phyloP scores from a whole-genome alignment of 2,329 filamentous ascomycete species.

The Akanthomyces lecanii region DNA sequence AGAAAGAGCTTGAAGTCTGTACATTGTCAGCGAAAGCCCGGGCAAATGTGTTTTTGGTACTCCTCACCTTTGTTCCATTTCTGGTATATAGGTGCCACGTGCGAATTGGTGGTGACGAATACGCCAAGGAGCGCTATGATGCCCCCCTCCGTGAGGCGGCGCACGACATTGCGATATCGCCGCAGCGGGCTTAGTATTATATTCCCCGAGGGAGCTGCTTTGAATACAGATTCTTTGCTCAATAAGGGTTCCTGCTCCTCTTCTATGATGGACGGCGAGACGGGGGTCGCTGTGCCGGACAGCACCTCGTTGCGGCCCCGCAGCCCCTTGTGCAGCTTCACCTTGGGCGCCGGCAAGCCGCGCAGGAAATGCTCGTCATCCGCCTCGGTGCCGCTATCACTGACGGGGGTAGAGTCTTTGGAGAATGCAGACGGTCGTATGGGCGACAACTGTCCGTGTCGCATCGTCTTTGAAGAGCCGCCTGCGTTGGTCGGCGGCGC shows the following conservation, averaged over 20 bases:
- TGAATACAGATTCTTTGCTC: slow-evolving; percentile 20
- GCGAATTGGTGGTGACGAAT: slow-evolving; percentile 44
- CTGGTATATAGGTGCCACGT: slow-evolving; percentile 42
- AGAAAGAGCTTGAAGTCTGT: slow-evolving; percentile 42
- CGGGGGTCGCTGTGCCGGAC: slow-evolving; percentile 54
- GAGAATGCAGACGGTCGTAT: slow-evolving; percentile 31
- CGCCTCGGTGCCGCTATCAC: slow-evolving; percentile 90
- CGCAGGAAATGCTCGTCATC: slow-evolving; percentile 90
- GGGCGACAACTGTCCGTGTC: slow-evolving; percentile 23
- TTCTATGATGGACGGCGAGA: slow-evolving; percentile 45
- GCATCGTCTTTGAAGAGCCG: neutral
- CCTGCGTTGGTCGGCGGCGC: neutral
- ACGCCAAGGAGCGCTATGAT: slow-evolving; percentile 47
- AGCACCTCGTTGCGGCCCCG: slow-evolving; percentile 54
- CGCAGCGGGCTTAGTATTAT: slow-evolving; percentile 29
- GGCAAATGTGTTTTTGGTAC: neutral
- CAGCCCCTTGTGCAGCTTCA: slow-evolving; percentile 71
- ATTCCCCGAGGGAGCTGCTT: slow-evolving; percentile 21
- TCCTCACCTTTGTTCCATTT: slow-evolving; percentile 47
- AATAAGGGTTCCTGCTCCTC: slow-evolving; percentile 33
- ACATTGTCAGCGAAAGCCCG: slow-evolving; percentile 20
- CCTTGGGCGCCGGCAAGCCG: slow-evolving; percentile 75
- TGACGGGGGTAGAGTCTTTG: slow-evolving; percentile 58
- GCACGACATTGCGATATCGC: slow-evolving; percentile 47
- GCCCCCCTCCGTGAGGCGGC: slow-evolving; percentile 49